Conservation (phyloP, 164 flowering plant species). For the Cinnamomum chago region DNA sequence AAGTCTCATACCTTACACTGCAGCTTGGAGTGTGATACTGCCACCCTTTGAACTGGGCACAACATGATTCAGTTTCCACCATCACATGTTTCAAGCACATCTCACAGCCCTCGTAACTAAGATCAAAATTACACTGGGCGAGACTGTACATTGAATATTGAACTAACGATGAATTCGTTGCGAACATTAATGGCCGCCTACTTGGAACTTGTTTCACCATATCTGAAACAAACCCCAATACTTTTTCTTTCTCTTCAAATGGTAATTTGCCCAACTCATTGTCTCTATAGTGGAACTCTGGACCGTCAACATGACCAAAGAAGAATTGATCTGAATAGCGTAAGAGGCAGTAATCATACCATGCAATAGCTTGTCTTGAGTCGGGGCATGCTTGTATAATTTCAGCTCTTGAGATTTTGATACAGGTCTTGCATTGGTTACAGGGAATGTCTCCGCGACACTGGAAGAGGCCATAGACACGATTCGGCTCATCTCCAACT, state of each 20-base stretch:
- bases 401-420: slow-evolving; percentile 2
- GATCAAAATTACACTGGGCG: background rate
- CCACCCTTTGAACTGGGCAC: background rate
- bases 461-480: background rate
- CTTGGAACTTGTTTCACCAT: background rate
- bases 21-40: background rate
- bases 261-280: background rate
- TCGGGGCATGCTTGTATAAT: slow-evolving; percentile 15
- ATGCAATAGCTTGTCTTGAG: slow-evolving; percentile 11
- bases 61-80: background rate
- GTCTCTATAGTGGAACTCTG: background rate
- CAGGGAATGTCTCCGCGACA: slow-evolving; percentile 8
- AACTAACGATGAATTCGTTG: background rate
- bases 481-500: background rate
- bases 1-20: background rate
- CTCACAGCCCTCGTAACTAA: background rate
- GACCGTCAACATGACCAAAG: background rate
- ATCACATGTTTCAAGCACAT: background rate
- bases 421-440: slow-evolving; percentile 18
- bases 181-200: background rate
- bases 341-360: slow-evolving; percentile 30
- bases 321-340: slow-evolving; percentile 20
- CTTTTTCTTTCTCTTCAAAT: background rate
- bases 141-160: background rate
- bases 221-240: background rate